These are phyloP conservation scores for Microcyclospora pomicola DNA, from an alignment of 2,329 filamentous ascomycete genomes.

Conservation along the genomic window DNA sequence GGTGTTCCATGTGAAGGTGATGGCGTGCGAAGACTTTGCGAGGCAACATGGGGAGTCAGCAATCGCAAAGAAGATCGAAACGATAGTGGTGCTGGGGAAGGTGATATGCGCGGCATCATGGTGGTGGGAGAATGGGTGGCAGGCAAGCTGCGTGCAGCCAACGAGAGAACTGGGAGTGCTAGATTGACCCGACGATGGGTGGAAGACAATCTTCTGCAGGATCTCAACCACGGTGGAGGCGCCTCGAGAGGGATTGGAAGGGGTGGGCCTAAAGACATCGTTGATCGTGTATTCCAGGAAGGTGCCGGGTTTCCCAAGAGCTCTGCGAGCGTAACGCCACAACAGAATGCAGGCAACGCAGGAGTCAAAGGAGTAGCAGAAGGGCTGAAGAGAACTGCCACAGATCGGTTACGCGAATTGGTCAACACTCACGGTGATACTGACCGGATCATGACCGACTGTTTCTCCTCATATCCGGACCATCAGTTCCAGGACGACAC, in stretches of 20 bases:
- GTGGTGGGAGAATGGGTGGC: constrained; percentile 82
- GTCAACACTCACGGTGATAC: constrained; percentile 66
- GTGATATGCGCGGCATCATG: constrained; percentile 71
- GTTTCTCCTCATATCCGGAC: constrained; percentile 73
- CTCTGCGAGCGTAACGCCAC: constrained; percentile 11
- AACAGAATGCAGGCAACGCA: constrained; percentile 8
- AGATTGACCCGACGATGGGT: constrained; percentile 63
- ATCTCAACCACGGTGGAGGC: constrained; percentile 56
- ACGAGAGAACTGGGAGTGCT: constrained; percentile 24
- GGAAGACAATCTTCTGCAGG: constrained; percentile 54
- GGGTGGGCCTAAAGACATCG: constrained; percentile 60
- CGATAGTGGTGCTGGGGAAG: constrained; percentile 47
- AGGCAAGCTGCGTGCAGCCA: constrained; percentile 44
- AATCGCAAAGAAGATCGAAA: constrained; percentile 48
- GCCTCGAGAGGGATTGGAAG: constrained; percentile 58
- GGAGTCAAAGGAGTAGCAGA: constrained; percentile 52
- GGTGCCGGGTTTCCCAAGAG: constrained; percentile 62
- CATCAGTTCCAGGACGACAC: constrained; percentile 89
- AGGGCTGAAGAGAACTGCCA: constrained; percentile 55
- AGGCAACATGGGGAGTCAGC: constrained; percentile 68
- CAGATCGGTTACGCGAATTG: constrained; percentile 60
- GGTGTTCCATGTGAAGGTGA: constrained; percentile 79
- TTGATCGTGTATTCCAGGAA: constrained; percentile 64
- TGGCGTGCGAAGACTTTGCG: constrained; percentile 70
- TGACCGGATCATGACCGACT: constrained; percentile 65